Evolutionary conservation across 257 asterid species (phyloP), one percentile per base, ranked within the genome.

Genomic region (Salvia splendens): DNA sequence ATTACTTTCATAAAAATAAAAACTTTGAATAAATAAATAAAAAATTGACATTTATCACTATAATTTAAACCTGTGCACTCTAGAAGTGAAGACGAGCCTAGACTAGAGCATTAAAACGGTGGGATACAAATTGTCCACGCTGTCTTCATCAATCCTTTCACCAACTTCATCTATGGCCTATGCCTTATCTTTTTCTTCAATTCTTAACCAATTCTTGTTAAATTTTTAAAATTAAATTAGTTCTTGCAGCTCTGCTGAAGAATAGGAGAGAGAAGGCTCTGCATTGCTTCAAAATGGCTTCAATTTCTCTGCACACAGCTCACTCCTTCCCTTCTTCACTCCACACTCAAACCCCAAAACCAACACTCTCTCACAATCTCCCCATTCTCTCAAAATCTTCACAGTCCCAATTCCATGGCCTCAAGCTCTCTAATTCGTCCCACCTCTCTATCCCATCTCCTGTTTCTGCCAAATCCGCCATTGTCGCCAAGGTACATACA

Each of bases 401-500:
- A 2, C 86, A 81, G 35, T 89, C 96, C 30, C 90, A 84, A 24
- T 83, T 93, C 54, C 83, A 81, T 80, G 96, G 96, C 59, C 61
- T 84, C 72, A 86, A 77, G 77, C 68, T 90, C 76, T 74, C 83
- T 17, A 61, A 48, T 54, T 65, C 88, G 1, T 54, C 78, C 54
- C 70, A 74, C 42, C 6, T 71, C 61, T 69, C 90, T 42, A 17
- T 73, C 64, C 87, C 84, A 9, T 77, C 84, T 79, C 67, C 81
- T 64, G 67, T 75, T 70, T 64, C 77, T 45, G 54, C 42, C 9
- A 88, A 60, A 81, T 45, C 15, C 20, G 63, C 85, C 65, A 70
- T 90, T 56, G 51, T 81, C 73, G 95, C 96, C 65, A 88, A 93
- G 99, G 99, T 93, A 87, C 91, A 80, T 71, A 73, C 78, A 0